phyloP scores from a whole-genome alignment of 208 protist species.

The Trypanosoma conorhini region DNA sequence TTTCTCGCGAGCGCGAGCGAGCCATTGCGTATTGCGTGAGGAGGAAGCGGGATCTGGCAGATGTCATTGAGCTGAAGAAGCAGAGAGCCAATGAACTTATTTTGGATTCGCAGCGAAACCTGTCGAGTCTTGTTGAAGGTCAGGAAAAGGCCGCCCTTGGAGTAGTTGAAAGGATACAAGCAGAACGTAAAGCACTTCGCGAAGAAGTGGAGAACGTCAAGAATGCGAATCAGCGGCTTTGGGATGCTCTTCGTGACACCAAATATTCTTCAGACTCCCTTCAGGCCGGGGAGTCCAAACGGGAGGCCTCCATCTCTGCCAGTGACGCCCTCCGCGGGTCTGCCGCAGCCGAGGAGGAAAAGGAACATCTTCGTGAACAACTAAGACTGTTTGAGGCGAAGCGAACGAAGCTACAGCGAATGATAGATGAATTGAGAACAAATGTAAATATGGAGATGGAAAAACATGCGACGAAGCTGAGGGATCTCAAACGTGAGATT shows the following conservation, averaged over 20 bases:
- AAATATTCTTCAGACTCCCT: slow-evolving; percentile 41
- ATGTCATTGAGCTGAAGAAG: slow-evolving; percentile 74
- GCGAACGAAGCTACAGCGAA: slow-evolving; percentile 40
- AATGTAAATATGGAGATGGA: slow-evolving; percentile 48
- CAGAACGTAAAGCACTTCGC: slow-evolving; percentile 54
- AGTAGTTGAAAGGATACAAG: slow-evolving; percentile 66
- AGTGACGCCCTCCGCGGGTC: slow-evolving; percentile 44
- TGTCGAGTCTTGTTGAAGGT: slow-evolving; percentile 38
- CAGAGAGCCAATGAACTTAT: slow-evolving; percentile 57
- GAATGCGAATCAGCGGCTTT: slow-evolving; percentile 53
- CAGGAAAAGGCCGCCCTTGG: slow-evolving; percentile 49
- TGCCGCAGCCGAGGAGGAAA: slow-evolving; percentile 54
- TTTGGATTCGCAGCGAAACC: slow-evolving; percentile 54
- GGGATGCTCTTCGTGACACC: slow-evolving; percentile 50
- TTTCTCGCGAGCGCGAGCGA: slow-evolving; percentile 72
- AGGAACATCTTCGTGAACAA: slow-evolving; percentile 53
- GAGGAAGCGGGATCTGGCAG: slow-evolving; percentile 69
- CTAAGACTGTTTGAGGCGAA: slow-evolving; percentile 63
- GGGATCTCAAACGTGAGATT: slow-evolving; percentile 59
- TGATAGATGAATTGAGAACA: slow-evolving; percentile 53
- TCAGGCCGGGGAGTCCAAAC: slow-evolving; percentile 40
- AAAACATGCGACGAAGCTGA: slow-evolving; percentile 60
- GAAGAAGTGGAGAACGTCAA: slow-evolving; percentile 64
- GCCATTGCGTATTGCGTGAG: slow-evolving; percentile 54
- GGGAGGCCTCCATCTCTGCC: slow-evolving; percentile 44